phyloP scores from a whole-genome alignment of 78 protist genomes.

The Blattamonas nauphoetae region DNA sequence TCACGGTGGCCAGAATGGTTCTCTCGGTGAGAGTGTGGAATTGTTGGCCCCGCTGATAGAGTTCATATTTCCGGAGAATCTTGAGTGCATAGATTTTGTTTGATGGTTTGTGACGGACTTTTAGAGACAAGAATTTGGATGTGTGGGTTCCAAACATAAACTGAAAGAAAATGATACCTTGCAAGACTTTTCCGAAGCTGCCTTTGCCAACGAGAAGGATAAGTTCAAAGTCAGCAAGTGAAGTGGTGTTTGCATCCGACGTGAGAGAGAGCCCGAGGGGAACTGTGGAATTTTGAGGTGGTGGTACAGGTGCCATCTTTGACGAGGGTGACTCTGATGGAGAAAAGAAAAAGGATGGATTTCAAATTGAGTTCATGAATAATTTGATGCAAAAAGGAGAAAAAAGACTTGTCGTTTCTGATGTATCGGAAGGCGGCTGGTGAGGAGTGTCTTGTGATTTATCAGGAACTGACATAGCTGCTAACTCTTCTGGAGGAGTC shows the following conservation, averaged over 20 bases:
- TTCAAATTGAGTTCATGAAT: too few species aligned
- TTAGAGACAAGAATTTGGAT: neutral
- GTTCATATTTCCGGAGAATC: neutral
- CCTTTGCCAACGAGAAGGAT: slow-evolving; percentile 1
- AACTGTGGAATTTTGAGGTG: neutral
- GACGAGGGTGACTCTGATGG: neutral
- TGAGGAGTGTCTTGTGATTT: too few species aligned
- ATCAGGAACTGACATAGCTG: too few species aligned
- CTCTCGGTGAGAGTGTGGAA: slow-evolving; percentile 33
- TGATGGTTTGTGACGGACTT: neutral
- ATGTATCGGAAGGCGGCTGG: too few species aligned
- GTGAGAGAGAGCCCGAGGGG: neutral
- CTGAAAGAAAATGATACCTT: neutral
- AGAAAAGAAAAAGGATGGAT: too few species aligned
- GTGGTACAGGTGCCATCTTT: neutral
- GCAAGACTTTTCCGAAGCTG: slow-evolving; percentile 13
- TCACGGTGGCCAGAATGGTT: neutral
- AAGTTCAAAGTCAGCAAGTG: neutral
- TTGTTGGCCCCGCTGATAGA: neutral
- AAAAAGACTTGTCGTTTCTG: too few species aligned
- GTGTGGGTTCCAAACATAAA: neutral
- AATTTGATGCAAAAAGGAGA: too few species aligned
- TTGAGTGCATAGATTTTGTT: neutral
- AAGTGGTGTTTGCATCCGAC: neutral
- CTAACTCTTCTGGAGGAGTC: too few species aligned